These are phyloP conservation scores for Hibiscus tridactylites DNA, from an alignment of 345 rosid genomes.

Conservation along the genomic window DNA sequence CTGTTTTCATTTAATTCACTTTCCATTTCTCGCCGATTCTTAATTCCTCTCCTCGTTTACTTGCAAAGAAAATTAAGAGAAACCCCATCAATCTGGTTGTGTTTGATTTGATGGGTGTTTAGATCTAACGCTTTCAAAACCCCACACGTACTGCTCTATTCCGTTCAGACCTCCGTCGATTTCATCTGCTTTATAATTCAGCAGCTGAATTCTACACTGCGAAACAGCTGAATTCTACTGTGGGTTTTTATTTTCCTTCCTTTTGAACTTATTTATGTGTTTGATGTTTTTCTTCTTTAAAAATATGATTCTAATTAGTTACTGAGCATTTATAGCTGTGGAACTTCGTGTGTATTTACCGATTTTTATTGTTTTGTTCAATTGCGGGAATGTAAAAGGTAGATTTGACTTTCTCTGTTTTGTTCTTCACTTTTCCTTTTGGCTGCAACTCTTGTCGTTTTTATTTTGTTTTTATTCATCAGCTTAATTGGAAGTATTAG, in stretches of 20 bases:
- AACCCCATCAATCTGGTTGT: neutral
- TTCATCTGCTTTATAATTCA: slow-evolving; percentile 22
- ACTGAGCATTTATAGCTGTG: neutral
- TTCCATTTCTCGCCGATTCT: slow-evolving; percentile 23
- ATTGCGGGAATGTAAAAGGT: slow-evolving; percentile 14
- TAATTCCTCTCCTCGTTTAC: neutral
- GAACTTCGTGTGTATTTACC: neutral
- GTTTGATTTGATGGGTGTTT: slow-evolving; percentile 39
- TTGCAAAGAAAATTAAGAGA: neutral
- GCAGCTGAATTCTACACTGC: slow-evolving; percentile 21
- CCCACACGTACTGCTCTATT: slow-evolving; percentile 39
- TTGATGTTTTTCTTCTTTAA: neutral
- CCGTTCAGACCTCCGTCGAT: slow-evolving; percentile 49
- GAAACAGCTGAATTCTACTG: slow-evolving; percentile 20
- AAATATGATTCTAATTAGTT: neutral
- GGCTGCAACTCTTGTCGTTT: neutral
- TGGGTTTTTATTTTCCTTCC: slow-evolving; percentile 13
- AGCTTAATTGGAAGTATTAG: neutral
- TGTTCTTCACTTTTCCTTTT: neutral
- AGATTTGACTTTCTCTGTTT: slow-evolving; percentile 19
- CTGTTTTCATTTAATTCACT: slow-evolving; percentile 13
- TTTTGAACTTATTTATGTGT: neutral
- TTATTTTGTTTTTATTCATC: neutral
- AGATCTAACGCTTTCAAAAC: slow-evolving; percentile 30
- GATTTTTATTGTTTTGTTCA: slow-evolving; percentile 1